Evolutionary conservation across 345 rosid genomes (phyloP).

Genomic region (Isatis tinctoria): DNA sequence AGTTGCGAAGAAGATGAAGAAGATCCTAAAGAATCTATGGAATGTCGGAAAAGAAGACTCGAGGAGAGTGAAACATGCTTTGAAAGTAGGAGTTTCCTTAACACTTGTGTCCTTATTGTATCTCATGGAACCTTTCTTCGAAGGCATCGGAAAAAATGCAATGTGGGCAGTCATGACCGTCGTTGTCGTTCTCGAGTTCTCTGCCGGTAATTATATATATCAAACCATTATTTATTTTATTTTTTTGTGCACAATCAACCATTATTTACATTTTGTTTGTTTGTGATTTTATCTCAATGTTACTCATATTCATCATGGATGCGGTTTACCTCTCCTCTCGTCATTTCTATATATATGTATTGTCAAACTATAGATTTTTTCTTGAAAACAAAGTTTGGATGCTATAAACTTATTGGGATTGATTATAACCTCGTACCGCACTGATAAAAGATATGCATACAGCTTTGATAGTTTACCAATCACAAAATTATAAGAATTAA

Average conservation of each 20-base stretch:
- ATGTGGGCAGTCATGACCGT: slow-evolving; percentile 92
- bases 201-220: slow-evolving; percentile 54
- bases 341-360: too few species aligned
- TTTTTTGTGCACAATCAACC: not conserved
- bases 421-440: not conserved
- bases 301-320: not conserved
- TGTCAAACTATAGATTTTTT: too few species aligned
- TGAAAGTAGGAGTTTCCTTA: slow-evolving; percentile 75
- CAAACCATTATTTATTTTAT: not conserved
- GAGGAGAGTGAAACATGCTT: slow-evolving; percentile 59
- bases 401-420: not conserved
- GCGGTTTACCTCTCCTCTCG: not conserved
- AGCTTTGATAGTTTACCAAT: not conserved
- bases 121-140: slow-evolving; percentile 55
- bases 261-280: not conserved
- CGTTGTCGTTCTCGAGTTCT: slow-evolving; percentile 80
- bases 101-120: slow-evolving; percentile 69
- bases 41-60: slow-evolving; percentile 69
- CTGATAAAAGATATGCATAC: not conserved
- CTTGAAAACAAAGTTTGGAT: not conserved
- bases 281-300: slow-evolving; percentile 6
- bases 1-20: slow-evolving; percentile 35
- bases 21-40: slow-evolving; percentile 39
- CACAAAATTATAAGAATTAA: not conserved
- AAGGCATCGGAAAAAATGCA: slow-evolving; percentile 56